Percentiles rank a stretch among this genome's conserved stretches.
These are phyloP conservation scores for Obba rivulosa DNA, from an alignment of 768 basidiomycete species.

Conservation along the genomic window DNA sequence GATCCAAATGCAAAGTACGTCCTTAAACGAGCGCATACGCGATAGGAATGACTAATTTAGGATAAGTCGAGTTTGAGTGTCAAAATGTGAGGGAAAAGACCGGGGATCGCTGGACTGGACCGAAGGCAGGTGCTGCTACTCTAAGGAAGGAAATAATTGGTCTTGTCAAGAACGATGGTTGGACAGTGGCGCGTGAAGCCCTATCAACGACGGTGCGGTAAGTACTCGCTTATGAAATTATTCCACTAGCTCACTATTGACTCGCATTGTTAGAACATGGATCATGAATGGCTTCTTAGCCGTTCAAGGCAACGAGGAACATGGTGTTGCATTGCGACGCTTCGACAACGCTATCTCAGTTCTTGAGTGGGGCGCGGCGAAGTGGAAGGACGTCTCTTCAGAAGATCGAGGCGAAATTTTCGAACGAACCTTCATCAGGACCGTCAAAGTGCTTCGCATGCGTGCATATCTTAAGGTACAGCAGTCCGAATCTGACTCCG, in stretches of 20 bases:
- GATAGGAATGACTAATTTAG: no score
- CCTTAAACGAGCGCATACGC: neutral
- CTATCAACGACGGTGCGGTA: slow-evolving; percentile 12
- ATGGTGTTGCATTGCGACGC: slow-evolving; percentile 1
- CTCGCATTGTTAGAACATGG: neutral
- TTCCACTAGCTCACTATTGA: no score
- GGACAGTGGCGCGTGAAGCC: slow-evolving; percentile 23
- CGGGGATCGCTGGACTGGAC: slow-evolving; percentile 26
- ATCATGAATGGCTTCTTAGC: neutral
- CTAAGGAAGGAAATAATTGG: slow-evolving; percentile 29
- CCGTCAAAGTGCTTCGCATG: slow-evolving; percentile 29
- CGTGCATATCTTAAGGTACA: slow-evolving; percentile 27
- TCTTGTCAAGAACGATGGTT: slow-evolving; percentile 17
- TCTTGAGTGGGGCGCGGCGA: slow-evolving; percentile 14
- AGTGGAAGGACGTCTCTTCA: slow-evolving; percentile 32
- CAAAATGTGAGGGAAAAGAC: neutral
- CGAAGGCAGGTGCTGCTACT: slow-evolving; percentile 24
- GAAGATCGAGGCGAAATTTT: slow-evolving; percentile 37
- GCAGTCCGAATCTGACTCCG: neutral
- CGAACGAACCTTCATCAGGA: slow-evolving; percentile 34
- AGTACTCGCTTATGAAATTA: neutral
- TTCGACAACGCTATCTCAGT: slow-evolving; percentile 11
- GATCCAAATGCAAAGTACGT: slow-evolving; percentile 33
- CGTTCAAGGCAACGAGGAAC: neutral
- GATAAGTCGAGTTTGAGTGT: no score